phyloP scores from a whole-genome alignment of 345 rosid species.

The Trapa bicornis region DNA sequence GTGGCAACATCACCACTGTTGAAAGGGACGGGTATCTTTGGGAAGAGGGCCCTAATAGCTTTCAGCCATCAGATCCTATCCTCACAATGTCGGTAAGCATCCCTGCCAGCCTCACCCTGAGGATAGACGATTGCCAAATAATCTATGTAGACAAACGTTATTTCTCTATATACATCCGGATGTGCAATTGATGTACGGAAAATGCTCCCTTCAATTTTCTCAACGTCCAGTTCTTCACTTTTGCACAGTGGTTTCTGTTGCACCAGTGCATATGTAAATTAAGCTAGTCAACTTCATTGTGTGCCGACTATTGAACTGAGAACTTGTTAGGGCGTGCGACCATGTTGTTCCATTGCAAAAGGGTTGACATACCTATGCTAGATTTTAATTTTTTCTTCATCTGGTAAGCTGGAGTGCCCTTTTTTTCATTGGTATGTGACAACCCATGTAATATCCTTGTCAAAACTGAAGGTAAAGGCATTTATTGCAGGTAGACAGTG shows the following conservation, averaged over 20 bases:
- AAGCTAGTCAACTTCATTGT: background rate
- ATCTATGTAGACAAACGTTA: too few species aligned
- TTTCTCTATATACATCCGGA: background rate
- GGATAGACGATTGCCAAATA: background rate
- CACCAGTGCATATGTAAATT: background rate
- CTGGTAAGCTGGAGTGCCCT: background rate
- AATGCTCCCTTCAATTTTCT: background rate
- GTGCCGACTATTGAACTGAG: too few species aligned
- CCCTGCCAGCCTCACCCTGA: too few species aligned
- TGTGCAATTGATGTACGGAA: too few species aligned
- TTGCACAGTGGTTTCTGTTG: background rate
- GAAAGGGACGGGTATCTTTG: constrained; percentile 81
- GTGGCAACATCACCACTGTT: constrained; percentile 74
- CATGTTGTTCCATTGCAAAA: too few species aligned
- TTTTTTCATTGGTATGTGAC: background rate
- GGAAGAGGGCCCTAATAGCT: constrained; percentile 97
- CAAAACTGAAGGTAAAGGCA: background rate
- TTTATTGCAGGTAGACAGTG: constrained; percentile 62
- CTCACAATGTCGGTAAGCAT: constrained; percentile 70
- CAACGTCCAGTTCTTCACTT: background rate
- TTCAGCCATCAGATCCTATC: constrained; percentile 95
- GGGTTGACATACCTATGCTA: background rate
- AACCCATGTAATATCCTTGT: background rate
- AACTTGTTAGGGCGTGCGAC: too few species aligned
- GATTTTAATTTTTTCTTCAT: background rate